These are phyloP conservation scores for Wickerhamomyces bisporus DNA, from an alignment of 805 yeast genomes.

Conservation along the genomic window DNA sequence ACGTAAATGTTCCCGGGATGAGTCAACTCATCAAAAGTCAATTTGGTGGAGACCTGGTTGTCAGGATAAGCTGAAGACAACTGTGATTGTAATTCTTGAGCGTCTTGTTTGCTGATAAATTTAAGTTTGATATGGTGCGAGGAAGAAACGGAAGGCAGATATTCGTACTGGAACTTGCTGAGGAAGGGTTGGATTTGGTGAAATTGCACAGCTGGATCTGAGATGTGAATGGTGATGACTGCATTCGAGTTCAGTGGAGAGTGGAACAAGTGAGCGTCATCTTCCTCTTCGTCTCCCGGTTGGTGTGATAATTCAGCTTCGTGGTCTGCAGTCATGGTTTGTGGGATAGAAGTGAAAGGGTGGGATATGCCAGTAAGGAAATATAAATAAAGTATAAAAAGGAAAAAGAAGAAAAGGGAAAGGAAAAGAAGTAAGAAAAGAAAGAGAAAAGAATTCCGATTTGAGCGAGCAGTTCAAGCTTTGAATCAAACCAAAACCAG, in stretches of 20 bases:
- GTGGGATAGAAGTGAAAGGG: no score
- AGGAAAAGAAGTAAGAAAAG: no score
- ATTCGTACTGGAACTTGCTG: neutral
- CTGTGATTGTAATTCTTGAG: conserved; percentile 6
- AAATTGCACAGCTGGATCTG: neutral
- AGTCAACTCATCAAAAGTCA: conserved; percentile 29
- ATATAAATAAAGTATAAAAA: no score
- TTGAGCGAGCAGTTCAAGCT: no score
- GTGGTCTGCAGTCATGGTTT: no score
- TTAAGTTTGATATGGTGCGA: conserved; percentile 7
- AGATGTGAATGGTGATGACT: conserved; percentile 11
- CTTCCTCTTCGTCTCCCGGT: neutral
- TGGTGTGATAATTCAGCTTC: no score
- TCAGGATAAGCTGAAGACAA: conserved; percentile 1
- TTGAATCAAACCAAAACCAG: no score
- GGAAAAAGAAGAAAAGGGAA: no score
- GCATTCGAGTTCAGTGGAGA: conserved; percentile 23
- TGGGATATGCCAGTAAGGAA: no score
- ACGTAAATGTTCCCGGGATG: conserved; percentile 57
- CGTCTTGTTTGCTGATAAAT: conserved; percentile 18
- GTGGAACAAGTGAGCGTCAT: conserved; percentile 10
- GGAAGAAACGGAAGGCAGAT: neutral
- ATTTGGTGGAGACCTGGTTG: conserved; percentile 7
- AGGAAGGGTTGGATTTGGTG: conserved; percentile 1
- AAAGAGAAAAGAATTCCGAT: no score